These are phyloP conservation scores for Rubus idaeus DNA, from an alignment of 306 rosid genomes.

Conservation along the genomic window DNA sequence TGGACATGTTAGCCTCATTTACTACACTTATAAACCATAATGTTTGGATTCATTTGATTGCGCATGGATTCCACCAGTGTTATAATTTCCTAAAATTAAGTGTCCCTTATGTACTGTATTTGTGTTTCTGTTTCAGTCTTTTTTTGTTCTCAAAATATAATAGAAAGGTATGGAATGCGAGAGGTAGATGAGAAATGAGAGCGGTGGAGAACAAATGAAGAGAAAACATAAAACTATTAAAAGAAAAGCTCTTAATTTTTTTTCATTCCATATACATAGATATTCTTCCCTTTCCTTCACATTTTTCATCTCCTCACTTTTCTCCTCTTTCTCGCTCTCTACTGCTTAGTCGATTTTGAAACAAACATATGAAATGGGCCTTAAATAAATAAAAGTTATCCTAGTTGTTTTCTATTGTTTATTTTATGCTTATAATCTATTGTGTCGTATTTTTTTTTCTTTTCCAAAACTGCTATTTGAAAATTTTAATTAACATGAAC, in stretches of 20 bases:
- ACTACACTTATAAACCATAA: neutral
- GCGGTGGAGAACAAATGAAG: too few species aligned
- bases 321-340: neutral
- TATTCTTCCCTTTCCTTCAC: neutral
- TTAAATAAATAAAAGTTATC: neutral
- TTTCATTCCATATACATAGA: neutral
- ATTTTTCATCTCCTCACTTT: neutral
- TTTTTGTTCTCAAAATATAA: neutral
- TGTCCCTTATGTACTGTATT: neutral
- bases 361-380: too few species aligned
- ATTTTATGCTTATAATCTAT: neutral
- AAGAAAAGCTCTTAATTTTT: neutral
- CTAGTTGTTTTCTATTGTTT: neutral
- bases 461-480: too few species aligned
- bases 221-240: neutral
- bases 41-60: neutral
- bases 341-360: neutral
- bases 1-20: neutral
- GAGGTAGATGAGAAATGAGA: neutral
- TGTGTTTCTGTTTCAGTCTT: neutral
- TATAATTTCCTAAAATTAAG: neutral
- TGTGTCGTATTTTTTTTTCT: neutral
- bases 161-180: neutral
- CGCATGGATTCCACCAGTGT: neutral
- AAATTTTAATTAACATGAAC: constrained; percentile 7